Evolutionary conservation across 2,329 filamentous ascomycete species (phyloP), one percentile per base, ranked within the genome.

Genomic region (Xylariaceae sp.): DNA sequence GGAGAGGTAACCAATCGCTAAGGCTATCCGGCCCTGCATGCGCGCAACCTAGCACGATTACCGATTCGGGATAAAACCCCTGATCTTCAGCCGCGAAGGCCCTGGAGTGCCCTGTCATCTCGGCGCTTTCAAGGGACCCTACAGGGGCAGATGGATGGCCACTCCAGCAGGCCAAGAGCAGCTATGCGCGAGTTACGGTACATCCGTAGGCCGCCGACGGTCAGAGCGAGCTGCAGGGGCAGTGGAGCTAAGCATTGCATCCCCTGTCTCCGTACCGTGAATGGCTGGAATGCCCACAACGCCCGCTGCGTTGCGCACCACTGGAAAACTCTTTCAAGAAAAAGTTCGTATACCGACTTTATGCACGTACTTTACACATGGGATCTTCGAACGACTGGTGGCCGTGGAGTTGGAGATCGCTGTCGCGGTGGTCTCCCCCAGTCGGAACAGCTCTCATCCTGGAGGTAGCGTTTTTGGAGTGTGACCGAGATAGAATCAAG

Each of bases 261-360:
- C 62, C 63, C n/a, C 47, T 61, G 63, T 55, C 18, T 18, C 33
- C 34, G 9, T 28, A 19, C 43, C 50, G 34, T 62, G 58, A 64
- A 44, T 65, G 63, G 63, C 47, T 58, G 41, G 18, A 50, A 47
- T 47, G 36, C 13, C 34, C 44, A 42, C 22, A 36, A 47, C 42
- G 47, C 48, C 22, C 22, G 7, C 22, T 7, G 22, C 22, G 39
- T 53, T 18, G 38, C 48, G 31, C 46, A 50, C 53, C 55, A 55
- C 42, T 55, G 7, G 41, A 34, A 45, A 11, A 39, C 45, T 39
- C 5, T 28, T 28, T 28, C 4, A 4, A 7, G 18, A 45, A 51
- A 47, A 31, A 5, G 36, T 39, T 39, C 22, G 22, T 28, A 28
- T 28, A 28, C 22, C 22, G 22, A 28, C 22, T 28, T 28, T n/a